These are phyloP conservation scores for Polygonum maritimum DNA, from an alignment of 148 eudicot genomes.

Conservation along the genomic window DNA sequence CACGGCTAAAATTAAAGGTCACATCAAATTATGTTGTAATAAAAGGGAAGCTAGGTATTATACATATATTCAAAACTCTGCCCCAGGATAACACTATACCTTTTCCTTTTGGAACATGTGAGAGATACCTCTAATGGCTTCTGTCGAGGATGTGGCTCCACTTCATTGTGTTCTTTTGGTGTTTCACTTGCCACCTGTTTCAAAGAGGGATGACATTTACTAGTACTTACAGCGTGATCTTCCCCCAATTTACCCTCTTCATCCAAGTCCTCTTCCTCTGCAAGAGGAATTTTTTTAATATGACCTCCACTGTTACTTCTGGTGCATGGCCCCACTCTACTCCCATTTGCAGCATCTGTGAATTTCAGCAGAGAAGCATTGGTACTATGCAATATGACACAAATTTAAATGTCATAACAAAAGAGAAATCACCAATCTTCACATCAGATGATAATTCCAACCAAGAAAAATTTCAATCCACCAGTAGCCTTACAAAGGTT, in stretches of 20 bases:
- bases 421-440: background rate
- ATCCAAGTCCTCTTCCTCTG: slow-evolving; percentile 5
- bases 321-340: background rate
- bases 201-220: slow-evolving; percentile 5
- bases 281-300: slow-evolving; percentile 13
- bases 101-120: background rate
- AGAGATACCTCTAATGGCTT: slow-evolving; percentile 3
- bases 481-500: background rate
- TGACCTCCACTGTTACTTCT: slow-evolving; percentile 12
- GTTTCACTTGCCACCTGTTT: background rate
- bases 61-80: background rate
- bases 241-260: slow-evolving; percentile 15
- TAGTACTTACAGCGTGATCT: slow-evolving; percentile 8
- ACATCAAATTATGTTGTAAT: background rate
- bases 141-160: slow-evolving; percentile 1
- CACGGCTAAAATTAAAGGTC: background rate
- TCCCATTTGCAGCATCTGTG: slow-evolving; percentile 19
- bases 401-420: background rate
- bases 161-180: background rate
- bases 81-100: background rate
- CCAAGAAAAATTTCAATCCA: background rate
- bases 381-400: background rate
- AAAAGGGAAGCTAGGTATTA: background rate
- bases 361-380: slow-evolving; percentile 10
- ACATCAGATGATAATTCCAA: background rate